phyloP scores from a whole-genome alignment of 2,329 filamentous ascomycete species.

The Thelonectria rubi region DNA sequence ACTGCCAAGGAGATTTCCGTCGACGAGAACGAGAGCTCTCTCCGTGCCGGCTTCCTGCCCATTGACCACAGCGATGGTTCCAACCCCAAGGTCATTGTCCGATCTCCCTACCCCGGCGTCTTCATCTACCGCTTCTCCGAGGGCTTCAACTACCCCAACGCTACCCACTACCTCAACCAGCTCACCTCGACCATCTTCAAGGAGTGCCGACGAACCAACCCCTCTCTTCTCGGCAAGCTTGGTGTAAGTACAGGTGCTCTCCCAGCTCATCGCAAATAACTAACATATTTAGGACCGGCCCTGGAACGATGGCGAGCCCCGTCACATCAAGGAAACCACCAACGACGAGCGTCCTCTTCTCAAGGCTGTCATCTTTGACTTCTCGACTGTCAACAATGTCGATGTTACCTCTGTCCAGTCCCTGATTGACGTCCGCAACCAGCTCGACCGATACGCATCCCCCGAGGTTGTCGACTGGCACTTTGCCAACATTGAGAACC shows the following conservation, averaged over 20 bases:
- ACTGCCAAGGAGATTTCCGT: constrained; percentile 43
- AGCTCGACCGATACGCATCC: constrained; percentile 60
- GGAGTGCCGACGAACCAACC: constrained; percentile 56
- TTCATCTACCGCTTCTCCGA: constrained; percentile 65
- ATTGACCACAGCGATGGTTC: constrained; percentile 60
- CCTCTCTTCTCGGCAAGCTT: constrained; percentile 55
- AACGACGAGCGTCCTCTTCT: constrained; percentile 58
- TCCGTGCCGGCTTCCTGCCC: constrained; percentile 56
- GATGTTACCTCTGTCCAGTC: constrained; percentile 65
- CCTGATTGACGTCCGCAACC: constrained; percentile 63
- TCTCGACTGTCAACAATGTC: constrained; percentile 63
- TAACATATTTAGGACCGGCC: constrained; percentile 55
- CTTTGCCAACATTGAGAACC: constrained; percentile 62
- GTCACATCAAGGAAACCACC: constrained; percentile 44
- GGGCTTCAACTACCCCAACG: constrained; percentile 66
- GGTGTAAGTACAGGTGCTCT: constrained; percentile 49
- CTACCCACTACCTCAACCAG: constrained; percentile 60
- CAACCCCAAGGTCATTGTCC: constrained; percentile 57
- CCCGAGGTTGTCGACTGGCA: constrained; percentile 59
- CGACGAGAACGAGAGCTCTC: constrained; percentile 57
- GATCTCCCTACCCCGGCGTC: constrained; percentile 61
- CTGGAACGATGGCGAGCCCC: constrained; percentile 64
- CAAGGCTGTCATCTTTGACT: constrained; percentile 65
- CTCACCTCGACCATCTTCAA: constrained; percentile 57
- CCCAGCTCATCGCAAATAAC: neutral